A percentile compares a stretch with the other conserved stretches of the same genome.
These are phyloP conservation scores for Pseudozyma pruni DNA, from an alignment of 1,284 basidiomycete species.

Conservation along the genomic window DNA sequence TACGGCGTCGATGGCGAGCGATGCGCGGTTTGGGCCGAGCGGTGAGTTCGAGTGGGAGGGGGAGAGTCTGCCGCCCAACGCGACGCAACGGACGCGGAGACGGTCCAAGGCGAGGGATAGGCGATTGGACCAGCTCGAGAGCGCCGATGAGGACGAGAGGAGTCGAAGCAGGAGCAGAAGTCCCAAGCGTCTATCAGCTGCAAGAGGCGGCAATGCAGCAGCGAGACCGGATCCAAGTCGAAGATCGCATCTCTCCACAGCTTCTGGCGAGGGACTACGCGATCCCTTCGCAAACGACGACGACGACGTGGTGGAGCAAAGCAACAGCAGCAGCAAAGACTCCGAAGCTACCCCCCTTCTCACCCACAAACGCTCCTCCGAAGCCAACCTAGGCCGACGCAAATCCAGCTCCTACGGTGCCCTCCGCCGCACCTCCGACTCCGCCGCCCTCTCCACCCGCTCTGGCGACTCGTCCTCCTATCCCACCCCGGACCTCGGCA, in stretches of 20 bases:
- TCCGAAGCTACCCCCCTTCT: conserved; percentile 17
- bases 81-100: conserved; percentile 18
- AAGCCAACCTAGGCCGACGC: background rate
- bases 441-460: conserved; percentile 13
- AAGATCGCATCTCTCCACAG: conserved; percentile 12
- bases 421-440: conserved; percentile 15
- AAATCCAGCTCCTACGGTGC: conserved; percentile 22
- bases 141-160: conserved; percentile 42
- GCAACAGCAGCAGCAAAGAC: conserved; percentile 7
- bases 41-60: conserved; percentile 49
- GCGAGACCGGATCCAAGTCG: conserved; percentile 23
- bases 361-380: background rate
- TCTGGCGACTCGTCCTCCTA: conserved; percentile 24
- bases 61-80: conserved; percentile 51
- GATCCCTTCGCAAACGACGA: conserved; percentile 48
- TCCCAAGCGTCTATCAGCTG: conserved; percentile 40
- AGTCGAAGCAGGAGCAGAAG: conserved; percentile 50
- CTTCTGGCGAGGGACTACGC: conserved; percentile 29
- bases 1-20: conserved; percentile 30
- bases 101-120: conserved; percentile 34
- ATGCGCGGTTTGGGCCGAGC: conserved; percentile 24
- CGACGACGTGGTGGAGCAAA: no score
- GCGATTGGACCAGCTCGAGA: conserved; percentile 33
- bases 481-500: conserved; percentile 30
- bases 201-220: conserved; percentile 8